Base-by-base conservation (phyloP, 2,329 filamentous ascomycete species). In the Eutypa lata region DNA sequence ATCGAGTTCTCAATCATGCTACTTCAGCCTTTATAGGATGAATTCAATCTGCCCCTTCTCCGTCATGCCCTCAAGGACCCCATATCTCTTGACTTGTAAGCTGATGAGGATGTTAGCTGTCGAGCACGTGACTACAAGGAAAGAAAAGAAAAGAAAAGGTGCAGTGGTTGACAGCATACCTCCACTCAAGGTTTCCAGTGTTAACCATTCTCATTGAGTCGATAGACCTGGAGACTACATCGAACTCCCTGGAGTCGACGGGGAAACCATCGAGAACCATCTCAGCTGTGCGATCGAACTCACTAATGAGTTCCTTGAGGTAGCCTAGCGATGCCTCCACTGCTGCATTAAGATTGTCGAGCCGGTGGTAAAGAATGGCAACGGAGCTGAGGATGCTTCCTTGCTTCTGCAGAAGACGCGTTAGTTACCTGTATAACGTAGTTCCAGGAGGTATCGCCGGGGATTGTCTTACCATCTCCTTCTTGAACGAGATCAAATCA, bases 121-220 rank as follows among this genome's bases (percentile, higher is more conserved):
- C 26, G 24, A 28, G 8, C n/a, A 46, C 8, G 26, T 13, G 3
- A 21, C 19, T 31, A n/a, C 2, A 21, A 42, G 42, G 7, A 18
- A 45, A 10, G 42, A 52, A 37, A 21, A 22, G 44, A 37, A 26
- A 19, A 16, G 10, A 37, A 33, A 28, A 16, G 33, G 22, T 2
- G 13, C 7, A 3, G 24, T 40, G 16, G 22, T 18, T 3, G n/a
- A 38, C 13, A 16, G 51, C 59, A 49, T 54, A 64, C 63, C 63
- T 65, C 63, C 64, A 66, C 19, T 61, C 57, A 2, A 65, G 55
- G 45, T 65, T 65, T 2, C 63, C 63, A 0, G 61, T 64, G 43
- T 65, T 63, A 31, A 61, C 44, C 45, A 59, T 62, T 19, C 60
- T 53, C 51, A 65, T 53, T 1, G 55, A 38, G 19, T 64, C 57